Percentiles rank a stretch among this genome's conserved stretches.
phyloP scores from a whole-genome alignment of 805 yeast species.

The Candida silvatica region DNA sequence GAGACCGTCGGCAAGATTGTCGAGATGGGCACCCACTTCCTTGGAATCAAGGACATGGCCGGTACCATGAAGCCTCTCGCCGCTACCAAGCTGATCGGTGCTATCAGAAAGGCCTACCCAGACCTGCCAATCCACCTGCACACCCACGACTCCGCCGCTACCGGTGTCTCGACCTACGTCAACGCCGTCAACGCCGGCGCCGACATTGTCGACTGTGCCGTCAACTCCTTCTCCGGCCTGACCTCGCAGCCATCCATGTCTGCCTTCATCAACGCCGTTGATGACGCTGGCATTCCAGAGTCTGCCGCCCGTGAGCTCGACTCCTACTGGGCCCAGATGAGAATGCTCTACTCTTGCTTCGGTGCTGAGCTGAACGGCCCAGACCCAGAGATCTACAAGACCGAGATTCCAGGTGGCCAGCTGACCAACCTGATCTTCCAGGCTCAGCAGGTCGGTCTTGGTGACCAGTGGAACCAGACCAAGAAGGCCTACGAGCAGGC shows the following conservation, averaged over 20 bases:
- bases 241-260: slow-evolving; percentile 96
- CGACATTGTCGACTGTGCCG: slow-evolving; percentile 95
- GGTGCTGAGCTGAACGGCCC: slow-evolving; percentile 99
- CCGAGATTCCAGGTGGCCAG: slow-evolving; percentile 99
- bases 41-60: slow-evolving; percentile 99
- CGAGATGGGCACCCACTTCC: slow-evolving; percentile 88
- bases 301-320: slow-evolving; percentile 74
- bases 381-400: slow-evolving; percentile 97
- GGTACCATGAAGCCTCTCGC: slow-evolving; percentile 97
- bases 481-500: slow-evolving; percentile 92
- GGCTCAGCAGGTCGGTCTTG: slow-evolving; percentile 98
- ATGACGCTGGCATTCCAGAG: slow-evolving; percentile 65
- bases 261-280: slow-evolving; percentile 87
- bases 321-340: slow-evolving; percentile 98
- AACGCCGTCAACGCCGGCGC: slow-evolving; percentile 96
- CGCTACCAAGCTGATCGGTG: slow-evolving; percentile 70
- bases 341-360: slow-evolving; percentile 91
- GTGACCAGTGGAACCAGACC: slow-evolving; percentile 94
- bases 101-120: slow-evolving; percentile 82
- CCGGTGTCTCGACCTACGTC: slow-evolving; percentile 95
- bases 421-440: slow-evolving; percentile 96
- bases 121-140: slow-evolving; percentile 96
- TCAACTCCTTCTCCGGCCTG: slow-evolving; percentile 96
- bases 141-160: slow-evolving; percentile 99
- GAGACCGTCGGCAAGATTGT: slow-evolving; percentile 77